These are phyloP conservation scores for Lachancea sp. DNA, from an alignment of 805 yeast genomes.

Conservation along the genomic window DNA sequence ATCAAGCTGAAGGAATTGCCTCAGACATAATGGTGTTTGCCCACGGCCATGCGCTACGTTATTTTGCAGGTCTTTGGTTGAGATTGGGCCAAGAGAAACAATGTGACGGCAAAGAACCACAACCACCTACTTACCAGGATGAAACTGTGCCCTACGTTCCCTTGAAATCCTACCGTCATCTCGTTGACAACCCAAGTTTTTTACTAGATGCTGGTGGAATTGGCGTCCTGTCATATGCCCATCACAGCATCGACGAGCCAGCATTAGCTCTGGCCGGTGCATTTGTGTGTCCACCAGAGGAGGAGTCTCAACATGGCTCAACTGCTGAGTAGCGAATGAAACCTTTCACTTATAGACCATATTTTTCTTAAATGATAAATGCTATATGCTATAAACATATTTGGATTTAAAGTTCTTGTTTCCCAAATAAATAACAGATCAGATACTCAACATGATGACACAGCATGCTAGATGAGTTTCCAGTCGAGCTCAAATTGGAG, in stretches of 20 bases:
- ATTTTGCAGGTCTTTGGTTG: conserved; percentile 87
- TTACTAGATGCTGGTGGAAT: conserved; percentile 93
- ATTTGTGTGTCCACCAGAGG: conserved; percentile 63
- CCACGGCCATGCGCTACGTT: conserved; percentile 89
- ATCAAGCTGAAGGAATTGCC: conserved; percentile 43
- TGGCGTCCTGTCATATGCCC: conserved; percentile 87
- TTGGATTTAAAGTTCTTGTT: neutral
- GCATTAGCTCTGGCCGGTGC: conserved; percentile 83
- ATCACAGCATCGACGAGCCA: conserved; percentile 77
- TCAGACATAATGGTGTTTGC: conserved; percentile 81
- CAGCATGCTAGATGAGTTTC: conserved; percentile 2
- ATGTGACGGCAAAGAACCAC: conserved; percentile 20
- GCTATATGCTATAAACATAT: neutral
- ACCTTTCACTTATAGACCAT: neutral
- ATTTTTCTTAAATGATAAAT: neutral
- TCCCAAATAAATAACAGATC: neutral
- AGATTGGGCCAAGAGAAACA: conserved; percentile 30
- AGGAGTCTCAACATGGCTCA: conserved; percentile 35
- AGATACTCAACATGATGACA: neutral
- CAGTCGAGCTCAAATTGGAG: conserved; percentile 4
- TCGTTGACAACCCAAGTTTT: conserved; percentile 62
- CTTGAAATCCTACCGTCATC: conserved; percentile 30
- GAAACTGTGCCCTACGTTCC: conserved; percentile 32
- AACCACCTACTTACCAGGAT: conserved; percentile 22
- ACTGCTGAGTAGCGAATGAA: conserved; percentile 1